Evolutionary conservation across 176 grass and related monocot genomes (phyloP).

Genomic region (Carex parvula): DNA sequence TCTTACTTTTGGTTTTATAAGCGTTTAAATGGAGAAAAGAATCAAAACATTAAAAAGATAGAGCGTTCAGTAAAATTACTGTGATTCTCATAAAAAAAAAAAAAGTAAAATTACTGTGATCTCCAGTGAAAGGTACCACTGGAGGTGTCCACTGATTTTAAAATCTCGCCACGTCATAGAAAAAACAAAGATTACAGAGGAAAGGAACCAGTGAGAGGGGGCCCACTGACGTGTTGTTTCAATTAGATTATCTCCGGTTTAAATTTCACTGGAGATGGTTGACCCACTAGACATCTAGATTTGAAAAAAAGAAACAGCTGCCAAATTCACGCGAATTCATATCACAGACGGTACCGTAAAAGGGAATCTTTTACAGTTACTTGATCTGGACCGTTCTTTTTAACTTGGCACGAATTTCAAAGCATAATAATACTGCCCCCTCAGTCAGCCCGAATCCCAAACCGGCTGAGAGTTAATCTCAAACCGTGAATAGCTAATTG

Average conservation of each 20-base stretch:
- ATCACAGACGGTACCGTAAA: too few species aligned
- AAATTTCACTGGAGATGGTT: not conserved
- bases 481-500: too few species aligned
- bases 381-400: too few species aligned
- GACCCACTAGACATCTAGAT: not conserved
- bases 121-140: not conserved
- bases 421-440: too few species aligned
- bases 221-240: not conserved
- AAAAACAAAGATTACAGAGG: not conserved
- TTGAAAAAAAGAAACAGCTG: not conserved
- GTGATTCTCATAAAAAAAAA: too few species aligned
- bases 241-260: not conserved
- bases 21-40: slow-evolving; percentile 12
- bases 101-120: not conserved
- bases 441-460: too few species aligned
- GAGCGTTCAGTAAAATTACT: not conserved
- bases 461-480: too few species aligned
- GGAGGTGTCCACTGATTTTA: not conserved
- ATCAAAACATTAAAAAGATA: not conserved
- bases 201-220: not conserved
- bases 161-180: not conserved
- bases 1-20: slow-evolving; percentile 10
- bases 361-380: too few species aligned
- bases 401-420: too few species aligned
- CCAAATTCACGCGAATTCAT: not conserved